These are phyloP conservation scores for Triangularia setosa DNA, from an alignment of 2,329 filamentous ascomycete genomes.

Conservation along the genomic window DNA sequence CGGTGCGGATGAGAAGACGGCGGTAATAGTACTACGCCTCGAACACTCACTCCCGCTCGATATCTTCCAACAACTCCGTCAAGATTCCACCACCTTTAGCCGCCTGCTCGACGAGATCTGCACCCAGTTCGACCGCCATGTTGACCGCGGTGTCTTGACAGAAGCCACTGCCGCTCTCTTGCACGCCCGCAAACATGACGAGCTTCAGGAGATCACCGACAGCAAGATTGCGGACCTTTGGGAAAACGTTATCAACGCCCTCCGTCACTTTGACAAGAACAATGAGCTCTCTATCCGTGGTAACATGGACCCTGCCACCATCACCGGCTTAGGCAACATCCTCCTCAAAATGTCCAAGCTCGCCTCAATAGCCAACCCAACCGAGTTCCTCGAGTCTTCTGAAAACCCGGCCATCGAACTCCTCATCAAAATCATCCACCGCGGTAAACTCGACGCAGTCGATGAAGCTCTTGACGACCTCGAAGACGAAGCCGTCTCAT, in stretches of 20 bases:
- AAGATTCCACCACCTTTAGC: constrained; percentile 76
- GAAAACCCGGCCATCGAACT: constrained; percentile 59
- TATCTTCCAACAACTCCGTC: constrained; percentile 81
- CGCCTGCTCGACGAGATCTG: constrained; percentile 85
- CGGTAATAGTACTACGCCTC: constrained; percentile 77
- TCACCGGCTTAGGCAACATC: constrained; percentile 69
- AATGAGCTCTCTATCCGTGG: constrained; percentile 69
- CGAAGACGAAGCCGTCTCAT: constrained; percentile 74
- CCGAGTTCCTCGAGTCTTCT: constrained; percentile 67
- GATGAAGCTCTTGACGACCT: constrained; percentile 69
- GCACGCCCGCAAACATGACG: constrained; percentile 81
- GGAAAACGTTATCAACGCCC: constrained; percentile 74
- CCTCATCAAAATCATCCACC: constrained; percentile 67
- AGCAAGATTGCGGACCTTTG: constrained; percentile 76
- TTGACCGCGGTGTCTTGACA: constrained; percentile 76
- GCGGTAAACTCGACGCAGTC: constrained; percentile 65
- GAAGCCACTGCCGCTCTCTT: constrained; percentile 80
- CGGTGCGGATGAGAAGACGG: constrained; percentile 81
- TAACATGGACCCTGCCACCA: constrained; percentile 59
- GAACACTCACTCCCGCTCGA: constrained; percentile 84
- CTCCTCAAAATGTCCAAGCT: constrained; percentile 78
- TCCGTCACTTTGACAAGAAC: constrained; percentile 67
- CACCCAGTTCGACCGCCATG: constrained; percentile 90
- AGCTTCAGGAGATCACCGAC: constrained; percentile 81
- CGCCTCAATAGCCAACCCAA: constrained; percentile 72